Evolutionary conservation across 768 basidiomycete species (phyloP).

Genomic region (Termitomyces sp.): DNA sequence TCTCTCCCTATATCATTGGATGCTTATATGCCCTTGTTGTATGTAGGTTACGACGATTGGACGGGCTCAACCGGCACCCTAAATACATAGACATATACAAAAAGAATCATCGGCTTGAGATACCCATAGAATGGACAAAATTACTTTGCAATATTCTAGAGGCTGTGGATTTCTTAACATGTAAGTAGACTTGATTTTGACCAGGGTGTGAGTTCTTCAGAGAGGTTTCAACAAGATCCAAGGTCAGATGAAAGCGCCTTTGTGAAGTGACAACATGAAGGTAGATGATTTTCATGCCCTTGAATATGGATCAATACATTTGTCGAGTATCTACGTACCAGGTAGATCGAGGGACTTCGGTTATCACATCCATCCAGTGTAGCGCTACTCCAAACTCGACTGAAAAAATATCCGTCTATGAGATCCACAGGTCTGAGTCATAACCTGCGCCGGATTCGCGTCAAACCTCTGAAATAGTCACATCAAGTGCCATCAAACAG

Average conservation of each 20-base stretch:
- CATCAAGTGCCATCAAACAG: too few species aligned
- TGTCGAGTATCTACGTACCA: too few species aligned
- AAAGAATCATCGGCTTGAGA: neutral
- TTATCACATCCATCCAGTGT: too few species aligned
- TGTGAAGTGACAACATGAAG: too few species aligned
- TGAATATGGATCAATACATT: too few species aligned
- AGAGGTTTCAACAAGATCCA: too few species aligned
- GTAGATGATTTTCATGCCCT: too few species aligned
- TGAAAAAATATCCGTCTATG: too few species aligned
- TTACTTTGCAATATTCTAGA: conserved; percentile 6
- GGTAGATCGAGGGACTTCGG: too few species aligned
- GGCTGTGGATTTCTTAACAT: neutral
- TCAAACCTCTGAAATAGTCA: neutral
- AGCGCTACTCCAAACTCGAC: too few species aligned
- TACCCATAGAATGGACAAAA: conserved; percentile 11
- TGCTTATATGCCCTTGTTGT: neutral
- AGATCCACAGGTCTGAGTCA: too few species aligned
- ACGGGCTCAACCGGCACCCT: conserved; percentile 21
- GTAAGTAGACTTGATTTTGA: neutral
- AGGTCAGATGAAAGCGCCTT: too few species aligned
- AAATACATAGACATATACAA: neutral
- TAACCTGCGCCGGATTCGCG: neutral
- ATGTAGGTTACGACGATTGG: conserved; percentile 58
- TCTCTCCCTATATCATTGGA: neutral
- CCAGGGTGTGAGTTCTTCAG: neutral